These are phyloP conservation scores for Venturia oleaginea DNA, from an alignment of 2,329 filamentous ascomycete genomes.

Conservation along the genomic window DNA sequence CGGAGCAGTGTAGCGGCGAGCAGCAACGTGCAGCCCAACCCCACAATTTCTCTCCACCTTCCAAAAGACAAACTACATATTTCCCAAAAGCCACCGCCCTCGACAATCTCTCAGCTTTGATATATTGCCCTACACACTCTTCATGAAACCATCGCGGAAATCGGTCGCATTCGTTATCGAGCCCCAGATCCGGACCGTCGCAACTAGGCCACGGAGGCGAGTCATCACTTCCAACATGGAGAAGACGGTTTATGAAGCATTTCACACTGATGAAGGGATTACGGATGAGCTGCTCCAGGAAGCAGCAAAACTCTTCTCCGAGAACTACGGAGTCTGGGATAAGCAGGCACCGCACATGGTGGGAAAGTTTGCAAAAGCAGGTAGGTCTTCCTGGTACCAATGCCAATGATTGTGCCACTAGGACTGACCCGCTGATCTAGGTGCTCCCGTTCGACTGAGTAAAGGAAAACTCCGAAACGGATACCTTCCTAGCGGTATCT, in stretches of 20 bases:
- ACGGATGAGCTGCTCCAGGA: slow-evolving; percentile 30
- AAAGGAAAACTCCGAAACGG: slow-evolving; percentile 19
- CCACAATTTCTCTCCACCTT: background rate
- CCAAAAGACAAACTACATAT: no score
- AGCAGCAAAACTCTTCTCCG: slow-evolving; percentile 27
- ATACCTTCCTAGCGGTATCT: slow-evolving; percentile 21
- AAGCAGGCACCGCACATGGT: slow-evolving; percentile 17
- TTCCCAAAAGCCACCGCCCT: no score
- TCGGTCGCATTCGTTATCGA: slow-evolving; percentile 18
- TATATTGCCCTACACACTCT: no score
- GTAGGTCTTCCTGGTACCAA: slow-evolving; percentile 14
- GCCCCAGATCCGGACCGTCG: slow-evolving; percentile 16
- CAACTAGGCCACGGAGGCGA: slow-evolving; percentile 15
- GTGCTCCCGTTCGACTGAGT: background rate
- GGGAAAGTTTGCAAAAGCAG: slow-evolving; percentile 19
- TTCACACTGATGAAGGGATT: slow-evolving; percentile 21
- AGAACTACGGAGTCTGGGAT: slow-evolving; percentile 29
- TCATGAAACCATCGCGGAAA: slow-evolving; percentile 12
- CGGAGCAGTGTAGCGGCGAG: background rate
- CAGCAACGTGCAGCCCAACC: no score
- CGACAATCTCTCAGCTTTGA: no score
- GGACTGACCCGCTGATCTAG: background rate
- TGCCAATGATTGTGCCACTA: background rate
- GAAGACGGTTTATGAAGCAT: slow-evolving; percentile 23
- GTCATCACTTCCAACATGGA: slow-evolving; percentile 19